Evolutionary conservation across 805 yeast species (phyloP).

Genomic region (Yamadazyma endophytica): DNA sequence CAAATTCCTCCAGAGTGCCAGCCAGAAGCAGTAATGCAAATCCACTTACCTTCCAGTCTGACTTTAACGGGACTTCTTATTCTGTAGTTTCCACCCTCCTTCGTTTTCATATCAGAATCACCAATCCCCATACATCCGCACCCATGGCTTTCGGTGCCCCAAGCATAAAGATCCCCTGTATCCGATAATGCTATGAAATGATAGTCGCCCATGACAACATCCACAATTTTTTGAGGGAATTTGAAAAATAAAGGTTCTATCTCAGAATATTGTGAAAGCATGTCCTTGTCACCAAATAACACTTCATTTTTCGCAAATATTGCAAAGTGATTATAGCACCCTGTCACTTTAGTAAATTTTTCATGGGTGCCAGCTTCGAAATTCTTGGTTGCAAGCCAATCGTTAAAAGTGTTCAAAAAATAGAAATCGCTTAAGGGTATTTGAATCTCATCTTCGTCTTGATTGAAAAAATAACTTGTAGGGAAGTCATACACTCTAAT

Average conservation of each 20-base stretch:
- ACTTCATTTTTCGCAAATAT: conserved; percentile 51
- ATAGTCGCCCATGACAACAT: conserved; percentile 68
- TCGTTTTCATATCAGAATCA: conserved; percentile 1
- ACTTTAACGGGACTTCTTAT: conserved; percentile 7
- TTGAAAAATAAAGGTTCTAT: conserved; percentile 32
- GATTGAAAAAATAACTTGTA: no score
- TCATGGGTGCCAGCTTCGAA: conserved; percentile 15
- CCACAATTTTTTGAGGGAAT: conserved; percentile 34
- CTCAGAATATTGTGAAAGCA: conserved; percentile 24
- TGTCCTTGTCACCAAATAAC: conserved; percentile 28
- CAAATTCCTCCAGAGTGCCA: conserved; percentile 73
- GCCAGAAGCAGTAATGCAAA: conserved; percentile 69
- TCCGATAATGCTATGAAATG: conserved; percentile 61
- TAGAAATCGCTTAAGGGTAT: no score
- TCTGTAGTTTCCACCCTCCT: conserved; percentile 17
- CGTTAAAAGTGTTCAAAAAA: conserved; percentile 7
- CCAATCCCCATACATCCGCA: conserved; percentile 76
- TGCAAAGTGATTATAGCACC: conserved; percentile 52
- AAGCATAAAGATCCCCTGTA: conserved; percentile 53
- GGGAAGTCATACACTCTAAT: no score
- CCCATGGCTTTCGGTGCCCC: conserved; percentile 62
- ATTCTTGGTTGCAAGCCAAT: conserved; percentile 24
- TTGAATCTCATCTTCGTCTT: no score
- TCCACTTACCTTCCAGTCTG: conserved; percentile 38
- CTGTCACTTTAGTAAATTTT: conserved; percentile 47